Conservation (phyloP, 768 basidiomycete genomes). For the Suillus subalutaceus region DNA sequence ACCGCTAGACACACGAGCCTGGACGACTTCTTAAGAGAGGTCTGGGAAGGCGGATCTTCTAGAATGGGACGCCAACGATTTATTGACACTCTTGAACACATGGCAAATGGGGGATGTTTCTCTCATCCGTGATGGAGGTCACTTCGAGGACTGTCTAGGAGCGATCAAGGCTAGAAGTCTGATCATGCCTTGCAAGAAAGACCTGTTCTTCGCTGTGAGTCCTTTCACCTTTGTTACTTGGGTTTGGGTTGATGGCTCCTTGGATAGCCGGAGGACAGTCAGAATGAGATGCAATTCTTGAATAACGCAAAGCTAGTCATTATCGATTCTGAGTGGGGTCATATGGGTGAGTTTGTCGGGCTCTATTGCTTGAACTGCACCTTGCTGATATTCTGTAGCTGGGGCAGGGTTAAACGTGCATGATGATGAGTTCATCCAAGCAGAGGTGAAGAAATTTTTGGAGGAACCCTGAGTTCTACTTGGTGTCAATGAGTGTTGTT, state of each 20-base stretch:
- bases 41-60: slow-evolving; percentile 52
- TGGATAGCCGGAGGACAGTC: slow-evolving; percentile 55
- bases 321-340: slow-evolving; percentile 60
- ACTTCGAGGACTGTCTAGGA: slow-evolving; percentile 42
- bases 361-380: background rate
- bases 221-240: background rate
- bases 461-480: slow-evolving; percentile 29
- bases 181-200: slow-evolving; percentile 62
- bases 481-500: too few relatives aligned
- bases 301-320: slow-evolving; percentile 47
- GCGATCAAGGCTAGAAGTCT: slow-evolving; percentile 54
- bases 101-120: slow-evolving; percentile 56
- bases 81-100: slow-evolving; percentile 49
- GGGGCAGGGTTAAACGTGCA: slow-evolving; percentile 44
- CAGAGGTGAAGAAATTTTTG: slow-evolving; percentile 47
- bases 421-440: slow-evolving; percentile 45
- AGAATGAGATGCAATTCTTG: slow-evolving; percentile 46
- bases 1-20: slow-evolving; percentile 46
- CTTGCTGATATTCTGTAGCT: slow-evolving; percentile 29
- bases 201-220: slow-evolving; percentile 56
- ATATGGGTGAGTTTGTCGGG: slow-evolving; percentile 44
- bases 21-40: slow-evolving; percentile 50
- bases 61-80: slow-evolving; percentile 58
- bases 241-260: background rate
- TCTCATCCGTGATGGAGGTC: slow-evolving; percentile 42